These are phyloP conservation scores for Corchorus capsularis DNA, from an alignment of 345 rosid genomes.

Conservation along the genomic window DNA sequence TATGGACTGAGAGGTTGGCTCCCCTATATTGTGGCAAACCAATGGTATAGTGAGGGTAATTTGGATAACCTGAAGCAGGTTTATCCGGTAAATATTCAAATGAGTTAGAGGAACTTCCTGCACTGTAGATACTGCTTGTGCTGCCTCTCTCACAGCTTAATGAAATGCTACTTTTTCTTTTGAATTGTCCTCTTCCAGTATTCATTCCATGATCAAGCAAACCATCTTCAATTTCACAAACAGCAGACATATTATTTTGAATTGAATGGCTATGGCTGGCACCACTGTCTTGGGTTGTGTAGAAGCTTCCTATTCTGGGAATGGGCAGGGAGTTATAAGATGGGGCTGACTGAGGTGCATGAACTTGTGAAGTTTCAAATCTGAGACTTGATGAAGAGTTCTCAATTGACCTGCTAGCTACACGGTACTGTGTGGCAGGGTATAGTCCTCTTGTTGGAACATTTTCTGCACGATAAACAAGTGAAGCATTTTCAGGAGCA, in stretches of 20 bases:
- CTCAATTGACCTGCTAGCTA: slow-evolving; percentile 18
- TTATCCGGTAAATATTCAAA: slow-evolving; percentile 17
- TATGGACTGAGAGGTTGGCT: slow-evolving; percentile 9
- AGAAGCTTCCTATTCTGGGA: slow-evolving; percentile 23
- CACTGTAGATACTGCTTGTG: slow-evolving; percentile 21
- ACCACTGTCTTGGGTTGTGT: slow-evolving; percentile 23
- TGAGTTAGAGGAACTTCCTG: slow-evolving; percentile 37
- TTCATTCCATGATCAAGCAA: slow-evolving; percentile 16
- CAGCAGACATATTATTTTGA: slow-evolving; percentile 7
- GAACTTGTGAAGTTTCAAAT: slow-evolving; percentile 18
- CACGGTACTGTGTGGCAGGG: slow-evolving; percentile 17
- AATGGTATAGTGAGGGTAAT: slow-evolving; percentile 19
- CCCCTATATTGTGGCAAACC: slow-evolving; percentile 24
- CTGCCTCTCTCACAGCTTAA: slow-evolving; percentile 24
- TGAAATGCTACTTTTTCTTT: slow-evolving; percentile 28
- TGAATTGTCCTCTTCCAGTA: slow-evolving; percentile 25
- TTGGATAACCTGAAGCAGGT: slow-evolving; percentile 24
- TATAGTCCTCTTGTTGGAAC: slow-evolving; percentile 16
- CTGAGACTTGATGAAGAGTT: slow-evolving; percentile 24
- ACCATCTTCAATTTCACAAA: slow-evolving; percentile 26
- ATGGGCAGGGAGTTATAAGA: slow-evolving; percentile 21
- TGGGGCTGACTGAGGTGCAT: slow-evolving; percentile 15
- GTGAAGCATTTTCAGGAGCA: slow-evolving; percentile 26
- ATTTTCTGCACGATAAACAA: slow-evolving; percentile 24
- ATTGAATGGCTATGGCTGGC: slow-evolving; percentile 19